Evolutionary conservation across 441 rosid genomes (phyloP).

Genomic region (Jatropha podagrica): DNA sequence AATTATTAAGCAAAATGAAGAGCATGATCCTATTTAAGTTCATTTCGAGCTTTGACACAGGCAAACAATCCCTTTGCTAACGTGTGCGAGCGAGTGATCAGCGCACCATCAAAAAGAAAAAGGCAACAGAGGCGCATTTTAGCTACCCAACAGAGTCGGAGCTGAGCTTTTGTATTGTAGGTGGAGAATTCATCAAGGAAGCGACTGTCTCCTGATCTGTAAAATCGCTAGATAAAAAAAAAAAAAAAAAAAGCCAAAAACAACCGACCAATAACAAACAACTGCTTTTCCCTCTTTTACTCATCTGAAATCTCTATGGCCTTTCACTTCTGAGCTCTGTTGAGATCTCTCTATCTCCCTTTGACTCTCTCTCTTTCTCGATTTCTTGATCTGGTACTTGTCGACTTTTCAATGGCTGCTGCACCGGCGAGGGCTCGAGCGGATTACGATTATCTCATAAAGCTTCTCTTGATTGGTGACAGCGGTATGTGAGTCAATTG

Average conservation of each 20-base stretch:
- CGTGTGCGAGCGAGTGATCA: constrained; percentile 27
- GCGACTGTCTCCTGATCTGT: neutral
- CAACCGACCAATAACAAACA: neutral
- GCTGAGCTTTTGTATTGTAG: constrained; percentile 18
- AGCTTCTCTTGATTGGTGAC: constrained; percentile 40
- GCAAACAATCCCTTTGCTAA: constrained; percentile 24
- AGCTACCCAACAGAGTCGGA: constrained; percentile 35
- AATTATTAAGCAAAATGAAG: neutral
- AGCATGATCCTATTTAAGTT: neutral
- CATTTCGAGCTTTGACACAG: neutral
- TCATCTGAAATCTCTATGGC: constrained; percentile 27
- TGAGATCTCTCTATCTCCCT: constrained; percentile 5
- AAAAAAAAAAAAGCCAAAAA: neutral
- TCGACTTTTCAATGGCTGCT: constrained; percentile 34
- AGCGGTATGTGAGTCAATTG: constrained; percentile 23
- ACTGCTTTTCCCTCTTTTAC: constrained; percentile 3
- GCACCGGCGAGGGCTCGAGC: constrained; percentile 39
- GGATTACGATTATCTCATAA: constrained; percentile 43
- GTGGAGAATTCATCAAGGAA: constrained; percentile 10
- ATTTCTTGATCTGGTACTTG: constrained; percentile 7
- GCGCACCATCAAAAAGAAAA: constrained; percentile 22
- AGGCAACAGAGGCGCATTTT: constrained; percentile 35
- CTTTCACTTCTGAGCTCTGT: constrained; percentile 20
- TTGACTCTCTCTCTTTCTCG: neutral
- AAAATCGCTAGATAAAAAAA: constrained; percentile 10